These are phyloP conservation scores for Ambrosiella xylebori DNA, from an alignment of 2,329 filamentous ascomycete genomes.

Conservation along the genomic window DNA sequence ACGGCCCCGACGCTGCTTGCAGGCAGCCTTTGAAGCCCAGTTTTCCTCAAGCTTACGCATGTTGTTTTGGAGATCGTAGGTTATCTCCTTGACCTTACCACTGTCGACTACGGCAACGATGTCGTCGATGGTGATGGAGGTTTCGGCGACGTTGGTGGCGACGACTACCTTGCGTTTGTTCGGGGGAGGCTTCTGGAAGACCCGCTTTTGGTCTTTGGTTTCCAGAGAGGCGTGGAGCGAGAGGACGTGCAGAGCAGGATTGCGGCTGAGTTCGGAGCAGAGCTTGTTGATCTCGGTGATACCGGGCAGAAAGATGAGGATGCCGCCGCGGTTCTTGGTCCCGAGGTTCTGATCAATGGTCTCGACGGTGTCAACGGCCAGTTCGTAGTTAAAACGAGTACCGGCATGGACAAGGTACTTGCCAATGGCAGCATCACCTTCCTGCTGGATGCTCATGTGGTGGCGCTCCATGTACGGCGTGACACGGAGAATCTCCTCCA, in stretches of 20 bases:
- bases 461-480: conserved; percentile 49
- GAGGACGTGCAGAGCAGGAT: conserved; percentile 52
- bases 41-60: conserved; percentile 90
- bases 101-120: conserved; percentile 92
- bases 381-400: conserved; percentile 77
- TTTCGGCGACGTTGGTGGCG: conserved; percentile 93
- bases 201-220: conserved; percentile 70
- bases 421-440: conserved; percentile 31
- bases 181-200: conserved; percentile 58
- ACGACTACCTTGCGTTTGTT: conserved; percentile 86
- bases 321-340: conserved; percentile 54
- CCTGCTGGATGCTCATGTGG: conserved; percentile 18
- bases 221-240: conserved; percentile 85
- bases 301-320: conserved; percentile 89
- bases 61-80: conserved; percentile 78
- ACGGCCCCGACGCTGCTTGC: conserved; percentile 83
- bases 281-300: conserved; percentile 80
- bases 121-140: conserved; percentile 95
- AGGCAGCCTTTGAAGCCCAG: conserved; percentile 86
- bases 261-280: conserved; percentile 46
- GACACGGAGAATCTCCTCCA: conserved; percentile 71
- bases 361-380: conserved; percentile 64
- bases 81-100: conserved; percentile 90
- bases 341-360: conserved; percentile 65
- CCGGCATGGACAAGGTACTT: conserved; percentile 57